Evolutionary conservation across 371 early-diverging fungal genomes (phyloP), one percentile per base, ranked within the genome.

Genomic region (Umbelopsis sp.): DNA sequence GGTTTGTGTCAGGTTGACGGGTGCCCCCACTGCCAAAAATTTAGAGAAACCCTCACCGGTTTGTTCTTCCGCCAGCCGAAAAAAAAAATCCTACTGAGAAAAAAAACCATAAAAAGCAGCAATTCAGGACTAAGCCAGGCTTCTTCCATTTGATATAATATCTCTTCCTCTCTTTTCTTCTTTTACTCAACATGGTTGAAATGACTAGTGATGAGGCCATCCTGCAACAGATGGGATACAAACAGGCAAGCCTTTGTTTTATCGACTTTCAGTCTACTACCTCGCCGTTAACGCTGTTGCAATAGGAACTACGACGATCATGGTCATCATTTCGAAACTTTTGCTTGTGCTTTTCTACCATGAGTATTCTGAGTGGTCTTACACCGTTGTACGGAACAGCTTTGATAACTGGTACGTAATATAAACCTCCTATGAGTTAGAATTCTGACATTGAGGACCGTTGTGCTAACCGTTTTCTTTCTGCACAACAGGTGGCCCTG

Each of bases 311-410:
- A 46, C 81, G 81, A 78, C 83, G 86, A 35, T 81, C 83, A 68
- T 74, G 84, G 41, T 74, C 82, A 12, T 75, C 77, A 16, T 83
- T 85, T 70, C 78, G 77, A 29, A 81, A 85, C 74, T 81, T 82
- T 64, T 81, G 77, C 29, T 73, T 80, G 18, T 77, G 81, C 18
- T 79, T 83, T 72, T 79, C 83, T 4, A 76, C 79, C 65, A 76
- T 82, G 52, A 76, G 81, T 46, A 72, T 81, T 65, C 68, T 81
- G 50, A 74, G 77, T 20, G 86, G 86, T 16, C 48, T 86, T 65
- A 76, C 80, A 18, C 66, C 78, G 16, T 71, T 82, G 50, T 79
- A 76, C 41, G 77, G 80, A 25, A 72, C 70, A 1, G 87, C 80
- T 38, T 57, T 87, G 70, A 72, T 72, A 50, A 73, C 80, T 1